Base-by-base conservation (phyloP, 495 filamentous ascomycete genomes). In the Hypoxylon lienhwacheense region DNA sequence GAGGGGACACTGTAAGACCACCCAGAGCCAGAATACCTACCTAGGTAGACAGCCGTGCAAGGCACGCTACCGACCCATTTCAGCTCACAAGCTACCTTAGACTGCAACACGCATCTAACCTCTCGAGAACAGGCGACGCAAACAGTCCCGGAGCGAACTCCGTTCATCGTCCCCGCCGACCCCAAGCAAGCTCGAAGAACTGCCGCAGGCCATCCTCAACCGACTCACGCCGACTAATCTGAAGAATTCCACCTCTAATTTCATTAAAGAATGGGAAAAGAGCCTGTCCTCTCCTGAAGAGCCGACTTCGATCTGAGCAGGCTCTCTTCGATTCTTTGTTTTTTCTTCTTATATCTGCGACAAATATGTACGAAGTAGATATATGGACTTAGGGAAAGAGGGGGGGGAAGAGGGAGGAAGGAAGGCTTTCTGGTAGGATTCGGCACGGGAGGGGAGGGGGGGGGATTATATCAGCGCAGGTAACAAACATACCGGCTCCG, bases 201-300 rank as follows among this genome's bases (percentile, higher is more conserved):
- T 90, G 34, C 83, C 84, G n/a, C 86, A 53, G 21, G 61, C 65
- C 32, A 61, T 76, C 15, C 52, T 69, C 42, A 81, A 79, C 45
- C 82, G 83, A 37, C 67, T 89, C 31, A 78, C 82, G 7, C 85
- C 87, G 0, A 79, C 77, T 37, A 87, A 86, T 52, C 74, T 91
- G 50, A 84, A 81, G 55, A 78, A 75, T 7, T 85, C 85, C n/a
- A 85, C 87, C 2, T 81, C 80, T 16, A 82, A 83, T 43, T 72
- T 89, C 47, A 90, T 91, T 82, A 84, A 78, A 41, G 87, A 91
- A 59, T 91, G 87, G 88, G 89, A 93, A 66, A 78, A 70, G 55
- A 75, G 74, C 36, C 53, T 77, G 17, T 61, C 63, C 4, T 42
- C 63, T 21, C 55, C 63, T 33, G 21, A 49, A 24, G 59, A 64